Evolutionary conservation across 805 yeast species (phyloP), one percentile per base, ranked within the genome.

Genomic region (Candida adriatica): DNA sequence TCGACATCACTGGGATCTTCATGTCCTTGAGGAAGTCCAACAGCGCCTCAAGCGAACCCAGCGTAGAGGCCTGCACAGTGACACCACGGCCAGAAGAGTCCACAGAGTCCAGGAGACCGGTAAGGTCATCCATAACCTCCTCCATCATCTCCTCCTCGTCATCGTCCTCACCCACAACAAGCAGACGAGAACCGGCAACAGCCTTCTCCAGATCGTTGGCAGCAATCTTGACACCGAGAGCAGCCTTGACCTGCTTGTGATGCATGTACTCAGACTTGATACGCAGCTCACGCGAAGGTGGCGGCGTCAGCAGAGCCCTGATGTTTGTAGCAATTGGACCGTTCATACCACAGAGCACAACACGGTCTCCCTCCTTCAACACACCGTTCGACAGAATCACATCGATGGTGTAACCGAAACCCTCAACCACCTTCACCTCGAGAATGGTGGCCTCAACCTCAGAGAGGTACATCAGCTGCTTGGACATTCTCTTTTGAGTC

Each of bases 1-100:
- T 88, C 21, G 96, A 83, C 96, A 90, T 87, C 22, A 92, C 99
- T 14, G 99, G 99, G 61, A 92, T 92, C 72, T 92, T 92, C 96
- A 88, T 85, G 52, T 85, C 95, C 64, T 90, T 90, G 59, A 92
- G 73, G 85, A 92, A 92, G 61, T 90, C 97, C 43, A 92, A 72
- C 46, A 92, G 67, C 4, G 99, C 99, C 66, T 92, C 99, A 51
- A 92, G 68, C 26, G 98, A 88, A 71, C 99, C 99, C 54, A 92
- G 73, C 14, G 99, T 92, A 6, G 96, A 87, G 2, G 98, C 96
- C 66, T 92, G 99, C 28, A 92, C 99, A 48, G 87, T 85, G 34
- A 92, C 99, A 75, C 99, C 99, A 56, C 75, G 77, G 53, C 98
- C 99, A 28, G 88, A 72, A 43, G 83, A 77, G 61, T 94, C 98